Conservation (phyloP, 164 flowering plant species). For the Nelumbo lutea region DNA sequence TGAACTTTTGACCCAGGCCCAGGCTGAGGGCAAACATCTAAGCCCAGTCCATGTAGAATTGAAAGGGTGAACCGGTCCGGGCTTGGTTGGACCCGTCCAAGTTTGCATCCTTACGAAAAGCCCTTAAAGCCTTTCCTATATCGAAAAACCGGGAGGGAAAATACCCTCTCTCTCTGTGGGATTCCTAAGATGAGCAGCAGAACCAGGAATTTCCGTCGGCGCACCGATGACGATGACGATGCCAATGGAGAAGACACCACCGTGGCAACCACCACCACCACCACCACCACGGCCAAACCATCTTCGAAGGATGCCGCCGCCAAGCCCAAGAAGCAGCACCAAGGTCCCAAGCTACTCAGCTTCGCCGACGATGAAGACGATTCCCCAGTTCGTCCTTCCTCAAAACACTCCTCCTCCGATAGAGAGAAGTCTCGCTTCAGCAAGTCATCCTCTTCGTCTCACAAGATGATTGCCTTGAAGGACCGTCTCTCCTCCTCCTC, state of each 20-base stretch:
- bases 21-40: no score
- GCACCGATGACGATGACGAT: conserved; percentile 19
- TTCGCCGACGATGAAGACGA: conserved; percentile 83
- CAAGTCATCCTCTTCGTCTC: conserved; percentile 39
- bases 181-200: conserved; percentile 15
- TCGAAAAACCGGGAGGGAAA: not conserved
- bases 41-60: no score
- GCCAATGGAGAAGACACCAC: conserved; percentile 15
- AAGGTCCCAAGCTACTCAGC: conserved; percentile 59
- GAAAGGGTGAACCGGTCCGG: no score
- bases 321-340: conserved; percentile 31
- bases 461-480: conserved; percentile 43
- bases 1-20: no score
- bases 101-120: no score
- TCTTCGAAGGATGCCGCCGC: conserved; percentile 13
- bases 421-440: conserved; percentile 15
- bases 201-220: conserved; percentile 33
- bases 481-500: conserved; percentile 35
- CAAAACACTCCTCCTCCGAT: conserved; percentile 19
- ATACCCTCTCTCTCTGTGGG: not conserved
- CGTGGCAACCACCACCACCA: conserved; percentile 1
- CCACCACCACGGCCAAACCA: conserved; percentile 2
- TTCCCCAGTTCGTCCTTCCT: conserved; percentile 24
- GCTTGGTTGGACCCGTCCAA: no score
- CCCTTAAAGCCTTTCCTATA: no score